Conservation (phyloP, 2,329 filamentous ascomycete species). For the Xylariomycetidae sp. region DNA sequence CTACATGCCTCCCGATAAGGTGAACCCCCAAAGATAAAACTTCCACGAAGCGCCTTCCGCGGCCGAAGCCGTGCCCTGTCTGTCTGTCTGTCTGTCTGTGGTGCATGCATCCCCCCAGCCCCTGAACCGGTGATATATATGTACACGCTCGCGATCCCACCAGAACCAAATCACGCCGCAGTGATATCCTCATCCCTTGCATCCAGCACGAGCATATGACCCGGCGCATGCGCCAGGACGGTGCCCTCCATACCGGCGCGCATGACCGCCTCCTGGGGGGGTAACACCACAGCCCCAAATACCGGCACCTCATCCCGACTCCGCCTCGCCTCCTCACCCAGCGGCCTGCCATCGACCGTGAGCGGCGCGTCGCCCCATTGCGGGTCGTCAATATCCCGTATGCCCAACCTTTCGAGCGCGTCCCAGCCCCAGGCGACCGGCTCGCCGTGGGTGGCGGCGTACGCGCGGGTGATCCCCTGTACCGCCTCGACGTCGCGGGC, state of each 20-base stretch:
- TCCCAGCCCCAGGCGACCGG: conserved; percentile 62
- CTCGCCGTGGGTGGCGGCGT: conserved; percentile 55
- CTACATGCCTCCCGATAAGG: no score
- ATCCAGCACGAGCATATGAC: conserved; percentile 57
- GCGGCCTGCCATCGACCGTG: conserved; percentile 32
- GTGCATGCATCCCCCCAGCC: no score
- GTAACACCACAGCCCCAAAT: conserved; percentile 62
- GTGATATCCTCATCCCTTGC: conserved; percentile 34
- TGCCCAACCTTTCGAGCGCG: conserved; percentile 43
- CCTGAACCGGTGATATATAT: no score
- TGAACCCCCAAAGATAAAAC: no score
- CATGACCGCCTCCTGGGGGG: conserved; percentile 59
- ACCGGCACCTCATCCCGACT: conserved; percentile 42
- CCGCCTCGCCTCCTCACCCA: conserved; percentile 23
- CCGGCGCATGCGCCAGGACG: conserved; percentile 56
- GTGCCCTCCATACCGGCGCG: conserved; percentile 45
- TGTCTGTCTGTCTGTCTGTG: no score
- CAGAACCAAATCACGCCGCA: not conserved
- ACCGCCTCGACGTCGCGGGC: conserved; percentile 43
- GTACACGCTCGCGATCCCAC: no score
- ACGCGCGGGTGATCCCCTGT: conserved; percentile 48
- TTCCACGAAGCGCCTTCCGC: no score
- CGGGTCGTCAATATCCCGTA: conserved; percentile 43
- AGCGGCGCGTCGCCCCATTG: conserved; percentile 51
- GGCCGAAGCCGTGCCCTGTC: no score